phyloP scores from a whole-genome alignment of 805 yeast genomes.

The Candida germanica region DNA sequence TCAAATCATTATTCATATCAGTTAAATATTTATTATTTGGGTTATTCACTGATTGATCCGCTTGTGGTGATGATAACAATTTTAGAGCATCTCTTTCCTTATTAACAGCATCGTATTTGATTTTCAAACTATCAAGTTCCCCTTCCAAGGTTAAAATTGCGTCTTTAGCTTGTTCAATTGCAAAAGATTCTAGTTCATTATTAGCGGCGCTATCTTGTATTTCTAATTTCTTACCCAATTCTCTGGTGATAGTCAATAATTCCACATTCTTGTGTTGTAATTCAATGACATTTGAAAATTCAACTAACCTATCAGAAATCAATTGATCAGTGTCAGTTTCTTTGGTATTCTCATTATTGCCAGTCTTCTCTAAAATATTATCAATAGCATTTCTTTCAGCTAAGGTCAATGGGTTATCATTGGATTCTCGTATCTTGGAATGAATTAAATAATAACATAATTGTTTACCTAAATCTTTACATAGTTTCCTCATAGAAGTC shows the following conservation, averaged over 20 bases:
- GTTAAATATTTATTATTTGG: slow-evolving; percentile 19
- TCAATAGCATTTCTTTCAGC: slow-evolving; percentile 66
- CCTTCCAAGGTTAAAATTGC: slow-evolving; percentile 64
- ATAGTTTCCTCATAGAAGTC: slow-evolving; percentile 50
- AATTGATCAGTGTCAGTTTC: slow-evolving; percentile 69
- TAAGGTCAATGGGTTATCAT: slow-evolving; percentile 58
- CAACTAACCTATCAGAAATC: slow-evolving; percentile 70
- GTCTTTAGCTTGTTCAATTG: slow-evolving; percentile 61
- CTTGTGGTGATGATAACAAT: slow-evolving; percentile 10
- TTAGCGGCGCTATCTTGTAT: slow-evolving; percentile 47
- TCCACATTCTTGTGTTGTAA: slow-evolving; percentile 74
- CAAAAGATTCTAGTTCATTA: slow-evolving; percentile 43
- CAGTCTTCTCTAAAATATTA: slow-evolving; percentile 44
- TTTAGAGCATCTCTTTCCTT: slow-evolving; percentile 72
- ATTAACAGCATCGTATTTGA: slow-evolving; percentile 50
- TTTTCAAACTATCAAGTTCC: slow-evolving; percentile 50
- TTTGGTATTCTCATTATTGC: slow-evolving; percentile 20
- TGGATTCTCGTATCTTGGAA: slow-evolving; percentile 52
- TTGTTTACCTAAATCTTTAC: slow-evolving; percentile 76
- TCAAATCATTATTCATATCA: slow-evolving; percentile 29
- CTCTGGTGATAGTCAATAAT: slow-evolving; percentile 63
- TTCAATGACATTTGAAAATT: slow-evolving; percentile 64
- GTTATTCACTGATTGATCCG: slow-evolving; percentile 2
- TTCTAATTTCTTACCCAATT: slow-evolving; percentile 70
- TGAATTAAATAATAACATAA: slow-evolving; percentile 72